phyloP scores from a whole-genome alignment of 139 green algal genomes.

The Chloropicon primus region DNA sequence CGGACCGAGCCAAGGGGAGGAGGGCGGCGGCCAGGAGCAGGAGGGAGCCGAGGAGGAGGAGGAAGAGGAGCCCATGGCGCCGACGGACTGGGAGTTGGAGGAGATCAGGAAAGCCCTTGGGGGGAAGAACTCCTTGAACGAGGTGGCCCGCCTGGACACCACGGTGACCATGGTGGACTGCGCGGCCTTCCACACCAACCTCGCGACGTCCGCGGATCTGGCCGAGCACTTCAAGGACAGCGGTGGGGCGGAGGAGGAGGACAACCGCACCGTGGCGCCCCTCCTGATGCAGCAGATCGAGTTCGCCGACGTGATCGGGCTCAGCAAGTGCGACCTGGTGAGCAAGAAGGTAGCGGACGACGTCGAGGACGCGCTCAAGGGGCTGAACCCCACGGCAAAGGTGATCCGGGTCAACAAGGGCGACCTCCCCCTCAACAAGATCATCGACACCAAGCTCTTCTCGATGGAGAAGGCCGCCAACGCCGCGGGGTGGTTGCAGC shows the following conservation, averaged over 20 bases:
- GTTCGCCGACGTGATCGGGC: constrained; percentile 64
- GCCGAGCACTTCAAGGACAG: not conserved
- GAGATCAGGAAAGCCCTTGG: not conserved
- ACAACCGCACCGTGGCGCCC: not conserved
- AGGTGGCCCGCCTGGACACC: constrained; percentile 12
- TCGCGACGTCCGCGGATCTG: not conserved
- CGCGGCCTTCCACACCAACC: not conserved
- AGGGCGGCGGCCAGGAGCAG: not conserved
- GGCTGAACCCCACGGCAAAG: constrained; percentile 38
- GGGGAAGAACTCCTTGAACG: constrained; percentile 8
- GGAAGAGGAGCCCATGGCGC: not conserved
- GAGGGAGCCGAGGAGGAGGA: not conserved
- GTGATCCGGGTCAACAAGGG: constrained; percentile 23
- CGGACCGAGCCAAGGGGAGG: not conserved
- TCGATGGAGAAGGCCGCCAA: constrained; percentile 36
- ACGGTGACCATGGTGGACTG: constrained; percentile 15
- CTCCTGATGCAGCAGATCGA: constrained; percentile 42
- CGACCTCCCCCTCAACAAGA: constrained; percentile 16
- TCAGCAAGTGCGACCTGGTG: constrained; percentile 64
- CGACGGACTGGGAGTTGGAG: not conserved
- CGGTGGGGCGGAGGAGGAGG: not conserved
- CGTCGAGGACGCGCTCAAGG: constrained; percentile 25
- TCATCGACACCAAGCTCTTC: constrained; percentile 45
- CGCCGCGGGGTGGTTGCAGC: constrained; percentile 49
- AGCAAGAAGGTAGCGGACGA: constrained; percentile 18